Evolutionary conservation across 306 rosid species (phyloP).

Genomic region (Vachellia pachyceras): DNA sequence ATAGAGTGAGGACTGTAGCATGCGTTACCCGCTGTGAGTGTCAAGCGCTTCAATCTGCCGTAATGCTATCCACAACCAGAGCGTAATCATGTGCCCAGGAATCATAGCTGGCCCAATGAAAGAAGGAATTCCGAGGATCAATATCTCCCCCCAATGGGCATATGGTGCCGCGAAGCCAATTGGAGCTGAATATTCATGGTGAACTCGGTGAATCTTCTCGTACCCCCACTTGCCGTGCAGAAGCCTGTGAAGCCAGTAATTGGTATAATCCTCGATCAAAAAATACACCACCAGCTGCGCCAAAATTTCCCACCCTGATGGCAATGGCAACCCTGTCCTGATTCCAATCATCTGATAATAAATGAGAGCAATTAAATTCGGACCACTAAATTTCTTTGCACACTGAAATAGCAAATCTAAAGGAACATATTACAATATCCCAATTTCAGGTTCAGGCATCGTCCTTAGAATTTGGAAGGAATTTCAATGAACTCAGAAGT

Average conservation of each 20-base stretch:
- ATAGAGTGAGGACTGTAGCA: conserved; percentile 2
- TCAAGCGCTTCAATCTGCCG: conserved; percentile 95
- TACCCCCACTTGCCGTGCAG: conserved; percentile 91
- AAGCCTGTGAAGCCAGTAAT: conserved; percentile 95
- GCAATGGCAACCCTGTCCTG: conserved; percentile 81
- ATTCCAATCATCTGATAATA: conserved; percentile 73
- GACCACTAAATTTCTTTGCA: background rate
- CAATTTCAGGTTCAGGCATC: background rate
- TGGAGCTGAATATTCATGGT: conserved; percentile 93
- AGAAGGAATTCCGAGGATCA: conserved; percentile 92
- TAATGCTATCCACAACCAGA: conserved; percentile 92
- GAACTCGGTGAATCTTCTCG: conserved; percentile 84
- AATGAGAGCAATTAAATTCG: background rate
- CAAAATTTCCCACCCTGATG: conserved; percentile 84
- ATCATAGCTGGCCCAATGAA: conserved; percentile 93
- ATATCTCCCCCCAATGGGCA: conserved; percentile 94
- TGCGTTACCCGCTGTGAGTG: conserved; percentile 87
- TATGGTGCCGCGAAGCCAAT: conserved; percentile 91
- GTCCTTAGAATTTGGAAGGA: background rate
- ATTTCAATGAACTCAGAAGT: background rate
- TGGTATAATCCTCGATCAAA: conserved; percentile 86
- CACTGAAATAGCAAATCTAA: background rate
- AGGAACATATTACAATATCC: background rate
- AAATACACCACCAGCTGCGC: conserved; percentile 77
- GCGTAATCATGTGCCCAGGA: conserved; percentile 93